Evolutionary conservation across 225 moss, liverwort and hornwort genomes (phyloP), one percentile per base, ranked within the genome.

Genomic region (Rhytidiadelphus loreus): DNA sequence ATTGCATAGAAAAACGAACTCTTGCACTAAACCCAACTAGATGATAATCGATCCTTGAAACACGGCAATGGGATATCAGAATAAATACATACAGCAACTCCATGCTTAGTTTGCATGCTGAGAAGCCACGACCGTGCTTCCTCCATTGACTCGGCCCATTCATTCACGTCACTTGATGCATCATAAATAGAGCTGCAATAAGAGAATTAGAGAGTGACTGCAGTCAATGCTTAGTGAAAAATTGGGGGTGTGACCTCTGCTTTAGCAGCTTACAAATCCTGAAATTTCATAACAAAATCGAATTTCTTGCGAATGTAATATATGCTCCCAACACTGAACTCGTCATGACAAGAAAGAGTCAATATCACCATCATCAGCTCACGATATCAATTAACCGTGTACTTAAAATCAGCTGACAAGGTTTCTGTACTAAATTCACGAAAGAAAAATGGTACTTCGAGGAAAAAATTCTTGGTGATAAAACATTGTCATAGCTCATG

Each of bases 81-180:
- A 83, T 37, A 46, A 78, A 83, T 41, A 88, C 91, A 90, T 90
- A 94, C 95, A 84, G 85, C 86, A 74, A 97, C 95, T 89, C 94
- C 95, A 57, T 95, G 93, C 78, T 94, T 93, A 21, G 85, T 88
- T 94, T 98, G 98, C 83, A 92, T 89, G 66, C 83, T 90, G 78
- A 91, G 82, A 88, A 98, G 90, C 94, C 94, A 93, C 39, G 92
- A 93, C 24, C 91, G 89, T 22, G 83, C 88, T 85, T 92, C 91
- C 77, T 96, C 96, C 96, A 96, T 95, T 18, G 89, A 87, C 63
- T 92, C 96, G 79, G 93, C 92, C 95, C 96, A 98, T 78, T 94
- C 89, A 78, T 91, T 92, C 74, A 98, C 98, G 80, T 90, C 90
- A 87, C 81, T 81, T 83, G 98, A 98, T 69, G 94, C 93, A 85